A percentile compares a stretch with the other conserved stretches of the same genome.
phyloP scores from a whole-genome alignment of 768 basidiomycete species.

The Leccinum disarticulatum region DNA sequence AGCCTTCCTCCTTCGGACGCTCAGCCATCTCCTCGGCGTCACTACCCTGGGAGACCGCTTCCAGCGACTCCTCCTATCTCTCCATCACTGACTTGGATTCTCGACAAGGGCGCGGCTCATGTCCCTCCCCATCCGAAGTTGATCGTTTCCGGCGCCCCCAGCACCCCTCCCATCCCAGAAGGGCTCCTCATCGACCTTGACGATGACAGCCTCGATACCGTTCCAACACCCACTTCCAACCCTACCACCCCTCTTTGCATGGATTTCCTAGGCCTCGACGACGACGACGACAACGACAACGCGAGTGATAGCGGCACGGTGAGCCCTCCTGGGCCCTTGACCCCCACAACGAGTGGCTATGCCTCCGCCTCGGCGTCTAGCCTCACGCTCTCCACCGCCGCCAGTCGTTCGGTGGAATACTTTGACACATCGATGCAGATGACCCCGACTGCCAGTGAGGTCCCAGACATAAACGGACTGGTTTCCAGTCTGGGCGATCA shows the following conservation, averaged over 20 bases:
- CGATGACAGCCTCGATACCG: conserved; percentile 36
- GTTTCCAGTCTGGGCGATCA: conserved; percentile 54
- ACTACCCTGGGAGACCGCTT: conserved; percentile 35
- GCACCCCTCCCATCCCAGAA: conserved; percentile 42
- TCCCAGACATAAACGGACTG: conserved; percentile 65
- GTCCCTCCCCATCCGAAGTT: conserved; percentile 18
- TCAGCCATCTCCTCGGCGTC: conserved; percentile 31
- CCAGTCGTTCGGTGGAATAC: conserved; percentile 27
- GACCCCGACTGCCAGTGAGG: conserved; percentile 28
- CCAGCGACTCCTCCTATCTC: conserved; percentile 34
- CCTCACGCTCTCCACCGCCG: conserved; percentile 26
- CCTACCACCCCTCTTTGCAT: conserved; percentile 19
- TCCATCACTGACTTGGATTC: conserved; percentile 35
- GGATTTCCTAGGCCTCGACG: conserved; percentile 26
- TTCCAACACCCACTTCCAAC: conserved; percentile 7
- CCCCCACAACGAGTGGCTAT: conserved; percentile 30
- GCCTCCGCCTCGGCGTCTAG: conserved; percentile 31
- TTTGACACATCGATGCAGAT: conserved; percentile 31
- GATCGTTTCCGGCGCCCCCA: conserved; percentile 17
- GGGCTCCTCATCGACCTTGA: conserved; percentile 59
- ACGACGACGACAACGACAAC: conserved; percentile 24
- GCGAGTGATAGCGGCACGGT: conserved; percentile 33
- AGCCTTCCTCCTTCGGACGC: conserved; percentile 22
- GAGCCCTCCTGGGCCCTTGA: conserved; percentile 33
- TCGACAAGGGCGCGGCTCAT: conserved; percentile 26